Conservation (phyloP, 2,329 filamentous ascomycete species). For the Hymenoscyphus scutula region DNA sequence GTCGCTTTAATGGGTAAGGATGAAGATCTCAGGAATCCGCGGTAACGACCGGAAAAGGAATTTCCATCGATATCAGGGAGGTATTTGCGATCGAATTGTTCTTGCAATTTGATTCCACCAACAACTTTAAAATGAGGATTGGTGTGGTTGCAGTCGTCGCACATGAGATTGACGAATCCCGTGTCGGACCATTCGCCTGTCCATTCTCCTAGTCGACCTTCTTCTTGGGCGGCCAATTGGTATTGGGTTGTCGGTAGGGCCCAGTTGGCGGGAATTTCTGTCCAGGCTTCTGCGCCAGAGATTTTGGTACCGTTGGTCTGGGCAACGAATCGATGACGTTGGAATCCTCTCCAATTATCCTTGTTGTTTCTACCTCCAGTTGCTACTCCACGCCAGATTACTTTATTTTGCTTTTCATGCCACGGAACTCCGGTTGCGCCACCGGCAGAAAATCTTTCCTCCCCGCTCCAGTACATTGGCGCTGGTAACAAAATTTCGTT, state of each 20-base stretch:
- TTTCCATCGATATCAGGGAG: constrained; percentile 78
- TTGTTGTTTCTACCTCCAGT: constrained; percentile 52
- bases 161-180: constrained; percentile 42
- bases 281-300: constrained; percentile 34
- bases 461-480: constrained; percentile 59
- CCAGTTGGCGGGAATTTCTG: constrained; percentile 49
- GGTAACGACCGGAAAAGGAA: constrained; percentile 66
- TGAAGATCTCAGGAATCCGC: constrained; percentile 66
- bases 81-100: constrained; percentile 64
- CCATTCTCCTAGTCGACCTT: constrained; percentile 42
- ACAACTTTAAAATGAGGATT: constrained; percentile 43
- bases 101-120: constrained; percentile 49
- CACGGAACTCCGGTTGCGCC: constrained; percentile 53
- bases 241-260: constrained; percentile 50
- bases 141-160: constrained; percentile 47
- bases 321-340: constrained; percentile 53
- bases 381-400: constrained; percentile 63
- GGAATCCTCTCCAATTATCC: constrained; percentile 53
- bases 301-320: constrained; percentile 49
- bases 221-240: constrained; percentile 42
- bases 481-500: constrained; percentile 63
- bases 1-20: constrained; percentile 75
- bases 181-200: constrained; percentile 35
- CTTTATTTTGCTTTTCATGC: constrained; percentile 51
- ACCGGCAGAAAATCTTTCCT: constrained; percentile 57